Percentiles rank a stretch among this genome's conserved stretches.
phyloP scores from a whole-genome alignment of 1,284 basidiomycete species.

The Baeospora myosura region DNA sequence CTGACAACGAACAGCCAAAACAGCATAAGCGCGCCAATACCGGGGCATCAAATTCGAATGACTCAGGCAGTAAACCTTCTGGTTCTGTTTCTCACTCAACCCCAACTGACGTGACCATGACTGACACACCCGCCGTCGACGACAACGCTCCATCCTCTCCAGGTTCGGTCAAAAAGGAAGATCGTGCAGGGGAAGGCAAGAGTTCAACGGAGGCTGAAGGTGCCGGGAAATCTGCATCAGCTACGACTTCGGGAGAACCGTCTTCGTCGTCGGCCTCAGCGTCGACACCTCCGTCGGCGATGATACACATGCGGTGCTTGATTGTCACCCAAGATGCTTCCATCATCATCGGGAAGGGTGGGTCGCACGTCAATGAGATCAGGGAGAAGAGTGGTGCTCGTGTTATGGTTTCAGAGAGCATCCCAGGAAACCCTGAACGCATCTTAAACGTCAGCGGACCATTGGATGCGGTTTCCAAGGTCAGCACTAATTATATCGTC shows the following conservation, averaged over 20 bases:
- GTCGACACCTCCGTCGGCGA: conserved; percentile 49
- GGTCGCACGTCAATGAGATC: conserved; percentile 97
- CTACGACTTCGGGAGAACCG: conserved; percentile 36
- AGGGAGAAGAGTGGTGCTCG: conserved; percentile 94
- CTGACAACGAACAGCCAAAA: conserved; percentile 68
- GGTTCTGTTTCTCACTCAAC: conserved; percentile 35
- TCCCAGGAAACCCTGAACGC: conserved; percentile 95
- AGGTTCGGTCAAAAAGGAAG: conserved; percentile 37
- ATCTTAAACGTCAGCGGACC: conserved; percentile 96
- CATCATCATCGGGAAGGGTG: conserved; percentile 97
- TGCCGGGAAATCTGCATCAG: conserved; percentile 16
- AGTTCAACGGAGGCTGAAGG: conserved; percentile 23
- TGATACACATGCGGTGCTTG: conserved; percentile 90
- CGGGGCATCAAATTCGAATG: conserved; percentile 56
- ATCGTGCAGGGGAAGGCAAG: conserved; percentile 27
- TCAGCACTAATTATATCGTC: conserved; percentile 25
- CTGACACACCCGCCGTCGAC: conserved; percentile 37
- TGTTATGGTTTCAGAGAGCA: conserved; percentile 93
- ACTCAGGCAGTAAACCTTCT: conserved; percentile 41
- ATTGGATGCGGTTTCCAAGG: conserved; percentile 98
- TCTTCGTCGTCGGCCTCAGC: conserved; percentile 40
- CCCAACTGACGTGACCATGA: conserved; percentile 55
- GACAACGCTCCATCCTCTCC: conserved; percentile 52
- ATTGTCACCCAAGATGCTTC: conserved; percentile 99
- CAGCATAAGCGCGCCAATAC: conserved; percentile 77